Conservation (phyloP, 2,329 filamentous ascomycete genomes). For the Calonectria naviculata region DNA sequence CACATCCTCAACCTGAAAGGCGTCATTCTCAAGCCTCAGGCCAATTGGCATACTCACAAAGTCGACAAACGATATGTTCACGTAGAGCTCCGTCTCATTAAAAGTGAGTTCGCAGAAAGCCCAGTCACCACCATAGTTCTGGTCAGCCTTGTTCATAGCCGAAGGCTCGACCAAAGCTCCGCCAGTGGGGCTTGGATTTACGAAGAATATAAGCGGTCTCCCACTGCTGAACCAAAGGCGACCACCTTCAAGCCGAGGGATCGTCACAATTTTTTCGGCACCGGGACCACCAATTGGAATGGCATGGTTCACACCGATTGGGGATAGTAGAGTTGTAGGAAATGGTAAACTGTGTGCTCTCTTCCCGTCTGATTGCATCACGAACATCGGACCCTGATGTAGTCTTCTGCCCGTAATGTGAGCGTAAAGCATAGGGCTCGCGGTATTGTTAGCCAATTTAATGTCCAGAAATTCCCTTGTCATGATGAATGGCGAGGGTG, state of each 20-base stretch:
- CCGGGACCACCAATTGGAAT: conserved; percentile 74
- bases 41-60: conserved; percentile 76
- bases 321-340: conserved; percentile 64
- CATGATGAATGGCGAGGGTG: background rate
- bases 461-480: conserved; percentile 60
- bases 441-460: conserved; percentile 73
- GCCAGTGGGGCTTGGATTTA: conserved; percentile 72
- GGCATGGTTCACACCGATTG: conserved; percentile 67
- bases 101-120: conserved; percentile 78
- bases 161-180: conserved; percentile 78
- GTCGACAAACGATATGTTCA: conserved; percentile 81
- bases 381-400: conserved; percentile 56
- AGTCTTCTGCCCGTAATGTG: conserved; percentile 71
- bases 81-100: conserved; percentile 70
- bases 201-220: conserved; percentile 70
- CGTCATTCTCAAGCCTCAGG: conserved; percentile 61
- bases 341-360: conserved; percentile 71
- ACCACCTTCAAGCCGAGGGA: conserved; percentile 77
- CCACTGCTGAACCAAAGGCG: conserved; percentile 78
- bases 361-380: conserved; percentile 65
- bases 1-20: conserved; percentile 57
- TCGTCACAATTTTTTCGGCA: conserved; percentile 67
- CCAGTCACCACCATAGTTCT: conserved; percentile 72
- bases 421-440: conserved; percentile 67
- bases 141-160: conserved; percentile 72